Conservation (phyloP, 2,329 filamentous ascomycete species). For the Penicillium corylophilum region DNA sequence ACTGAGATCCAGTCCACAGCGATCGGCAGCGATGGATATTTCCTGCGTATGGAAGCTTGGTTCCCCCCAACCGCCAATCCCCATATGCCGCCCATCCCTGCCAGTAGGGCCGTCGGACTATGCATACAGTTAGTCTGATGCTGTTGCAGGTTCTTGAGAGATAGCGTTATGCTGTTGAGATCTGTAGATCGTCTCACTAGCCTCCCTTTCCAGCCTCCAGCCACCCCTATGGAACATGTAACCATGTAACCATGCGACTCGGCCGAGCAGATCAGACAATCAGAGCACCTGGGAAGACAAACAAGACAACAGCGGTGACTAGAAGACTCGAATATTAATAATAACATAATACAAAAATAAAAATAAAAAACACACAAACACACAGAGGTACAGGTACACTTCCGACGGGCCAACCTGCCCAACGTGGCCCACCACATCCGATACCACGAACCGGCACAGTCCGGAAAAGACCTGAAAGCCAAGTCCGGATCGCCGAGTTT, state of each 20-base stretch:
- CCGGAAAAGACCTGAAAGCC: slow-evolving; percentile 23
- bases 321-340: neutral
- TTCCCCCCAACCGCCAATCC: slow-evolving; percentile 1
- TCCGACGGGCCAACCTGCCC: slow-evolving; percentile 3
- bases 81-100: slow-evolving; percentile 4
- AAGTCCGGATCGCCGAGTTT: slow-evolving; percentile 31
- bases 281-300: neutral
- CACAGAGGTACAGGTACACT: neutral
- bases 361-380: too few species aligned
- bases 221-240: neutral
- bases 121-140: slow-evolving; percentile 4
- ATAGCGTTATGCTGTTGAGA: neutral
- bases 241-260: neutral
- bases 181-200: slow-evolving; percentile 5
- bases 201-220: neutral
- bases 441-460: slow-evolving; percentile 17
- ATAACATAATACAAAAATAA: too few species aligned
- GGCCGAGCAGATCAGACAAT: slow-evolving; percentile 9
- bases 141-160: neutral
- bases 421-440: slow-evolving; percentile 6
- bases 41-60: slow-evolving; percentile 10
- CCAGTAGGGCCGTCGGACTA: slow-evolving; percentile 9
- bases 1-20: neutral
- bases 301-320: slow-evolving; percentile 9
- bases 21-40: neutral